Evolutionary conservation across 768 basidiomycete genomes (phyloP), one percentile per base, ranked within the genome.

Genomic region (Mycena rosella): DNA sequence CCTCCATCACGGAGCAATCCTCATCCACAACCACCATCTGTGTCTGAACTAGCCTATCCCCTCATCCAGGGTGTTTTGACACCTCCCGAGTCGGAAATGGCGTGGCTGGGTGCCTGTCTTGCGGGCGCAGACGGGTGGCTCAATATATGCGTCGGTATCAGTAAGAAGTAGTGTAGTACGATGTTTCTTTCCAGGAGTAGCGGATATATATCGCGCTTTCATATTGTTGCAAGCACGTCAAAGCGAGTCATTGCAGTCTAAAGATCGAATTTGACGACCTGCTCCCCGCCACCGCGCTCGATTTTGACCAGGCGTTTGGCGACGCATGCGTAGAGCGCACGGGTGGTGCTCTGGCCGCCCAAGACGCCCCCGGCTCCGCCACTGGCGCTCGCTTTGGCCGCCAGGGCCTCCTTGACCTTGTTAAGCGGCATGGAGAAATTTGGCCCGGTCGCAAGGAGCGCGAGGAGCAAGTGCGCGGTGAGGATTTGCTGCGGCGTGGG

Each of bases 71-170:
- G 98, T 15, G 89, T 98, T 22, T 78, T 86, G 3, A 80, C 91
- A 2, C 98, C 97, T 1, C 83, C 88, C 10, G 96, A 98, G 32
- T 86, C 95, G 8, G 97, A 99, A 75, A 85, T 98, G 79, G 95
- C 92, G 6, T 98, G 97, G 96, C 78, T 99, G n/a, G 93, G 95
- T 13, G 91, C 94, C 22, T 96, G 95, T 73, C 82, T 98, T 79
- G 89, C 91, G 15, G 96, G 96, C 10, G 95, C 96, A 15, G 98
- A 99, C 74, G 98, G 98, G 7, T 99, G 96, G 96, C 85, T 97
- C 30, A 93, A 94, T 76, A 85, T 98, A 59, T 96, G 95, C 75
- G 82, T 98, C 30, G 93, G 92, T 18, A 78, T 92, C 63, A 73
- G 67, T 66, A 74, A 75, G 72, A 67, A 68, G 67, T 76, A 76